These are phyloP conservation scores for Wickerhamomyces bisporus DNA, from an alignment of 805 yeast species.

Conservation along the genomic window DNA sequence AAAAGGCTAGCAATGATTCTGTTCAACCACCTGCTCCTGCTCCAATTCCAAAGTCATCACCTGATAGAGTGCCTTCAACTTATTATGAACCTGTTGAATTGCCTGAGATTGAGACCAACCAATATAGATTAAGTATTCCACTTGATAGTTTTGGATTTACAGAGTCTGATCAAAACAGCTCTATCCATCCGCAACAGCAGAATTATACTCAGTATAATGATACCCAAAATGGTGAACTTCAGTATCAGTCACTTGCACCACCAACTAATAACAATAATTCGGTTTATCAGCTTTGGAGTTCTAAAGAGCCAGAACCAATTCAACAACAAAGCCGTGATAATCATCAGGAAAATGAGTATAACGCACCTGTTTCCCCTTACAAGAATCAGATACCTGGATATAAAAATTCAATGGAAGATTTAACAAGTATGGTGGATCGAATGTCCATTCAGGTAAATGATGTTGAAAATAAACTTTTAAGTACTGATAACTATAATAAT, in stretches of 20 bases:
- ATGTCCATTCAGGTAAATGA: constrained; percentile 22
- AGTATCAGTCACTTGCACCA: constrained; percentile 13
- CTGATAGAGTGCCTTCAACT: not conserved
- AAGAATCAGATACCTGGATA: not conserved
- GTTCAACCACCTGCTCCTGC: constrained; percentile 4
- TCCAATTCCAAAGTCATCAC: constrained; percentile 5
- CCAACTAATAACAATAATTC: constrained; percentile 7
- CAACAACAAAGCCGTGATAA: no score
- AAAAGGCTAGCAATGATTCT: not conserved
- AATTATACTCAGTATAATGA: not conserved
- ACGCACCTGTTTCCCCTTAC: not conserved
- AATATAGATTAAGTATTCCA: constrained; percentile 23
- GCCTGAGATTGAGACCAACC: constrained; percentile 23
- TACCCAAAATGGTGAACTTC: not conserved
- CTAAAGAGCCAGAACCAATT: no score
- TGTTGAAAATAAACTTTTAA: constrained; percentile 15
- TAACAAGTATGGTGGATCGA: constrained; percentile 33
- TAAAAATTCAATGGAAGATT: constrained; percentile 23
- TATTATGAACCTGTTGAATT: constrained; percentile 19
- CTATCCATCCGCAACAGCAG: not conserved
- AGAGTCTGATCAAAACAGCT: not conserved
- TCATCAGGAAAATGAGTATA: not conserved
- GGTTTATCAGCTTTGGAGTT: no score
- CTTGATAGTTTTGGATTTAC: constrained; percentile 19
- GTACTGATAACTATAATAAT: not conserved